These are phyloP conservation scores for Erodium chrysanthum DNA, from an alignment of 441 rosid species.

Conservation along the genomic window DNA sequence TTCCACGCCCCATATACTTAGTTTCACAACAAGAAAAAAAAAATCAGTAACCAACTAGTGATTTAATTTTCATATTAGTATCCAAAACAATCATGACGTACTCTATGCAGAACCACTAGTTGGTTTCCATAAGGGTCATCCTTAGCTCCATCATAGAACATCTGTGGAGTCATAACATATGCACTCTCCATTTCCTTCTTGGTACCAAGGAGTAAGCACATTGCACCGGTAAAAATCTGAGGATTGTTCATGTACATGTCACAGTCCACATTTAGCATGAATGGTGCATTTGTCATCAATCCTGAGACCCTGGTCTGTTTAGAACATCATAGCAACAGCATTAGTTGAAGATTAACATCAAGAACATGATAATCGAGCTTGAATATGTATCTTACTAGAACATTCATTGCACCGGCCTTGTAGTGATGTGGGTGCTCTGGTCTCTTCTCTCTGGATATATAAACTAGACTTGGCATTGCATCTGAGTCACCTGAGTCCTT, in stretches of 20 bases:
- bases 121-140: constrained; percentile 39
- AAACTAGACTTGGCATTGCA: constrained; percentile 47
- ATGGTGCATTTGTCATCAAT: constrained; percentile 50
- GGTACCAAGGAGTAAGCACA: constrained; percentile 32
- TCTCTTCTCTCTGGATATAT: constrained; percentile 57
- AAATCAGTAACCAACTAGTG: not conserved
- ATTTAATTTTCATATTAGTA: too few relatives aligned
- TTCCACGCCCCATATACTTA: constrained; percentile 30
- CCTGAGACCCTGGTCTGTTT: constrained; percentile 52
- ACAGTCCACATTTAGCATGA: constrained; percentile 46
- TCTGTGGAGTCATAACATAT: constrained; percentile 37
- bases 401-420: constrained; percentile 88
- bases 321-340: not conserved
- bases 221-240: constrained; percentile 23
- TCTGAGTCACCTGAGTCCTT: constrained; percentile 20
- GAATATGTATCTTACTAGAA: constrained; percentile 30
- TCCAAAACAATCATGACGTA: constrained; percentile 8
- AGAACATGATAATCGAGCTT: not conserved
- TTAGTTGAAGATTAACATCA: not conserved
- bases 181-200: constrained; percentile 18
- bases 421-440: constrained; percentile 43
- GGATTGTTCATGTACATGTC: constrained; percentile 46
- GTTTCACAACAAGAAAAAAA: not conserved
- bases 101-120: constrained; percentile 13
- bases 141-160: constrained; percentile 26